A percentile compares a stretch with the other conserved stretches of the same genome.
phyloP scores from a whole-genome alignment of 2,329 filamentous ascomycete species.

The Penicillium verrucosum region DNA sequence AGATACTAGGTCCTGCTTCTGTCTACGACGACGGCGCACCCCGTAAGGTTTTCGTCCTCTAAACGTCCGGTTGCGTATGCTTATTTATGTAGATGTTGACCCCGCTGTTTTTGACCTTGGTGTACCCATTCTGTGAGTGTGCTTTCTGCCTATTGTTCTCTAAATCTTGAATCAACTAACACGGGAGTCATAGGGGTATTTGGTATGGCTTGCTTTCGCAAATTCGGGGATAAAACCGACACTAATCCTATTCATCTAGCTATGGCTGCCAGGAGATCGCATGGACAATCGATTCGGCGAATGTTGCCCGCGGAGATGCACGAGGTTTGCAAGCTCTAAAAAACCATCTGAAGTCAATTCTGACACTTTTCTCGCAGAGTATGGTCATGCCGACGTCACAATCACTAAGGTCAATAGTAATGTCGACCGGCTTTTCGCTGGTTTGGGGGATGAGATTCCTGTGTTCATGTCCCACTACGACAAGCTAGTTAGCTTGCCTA shows the following conservation, averaged over 20 bases:
- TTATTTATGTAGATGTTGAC: constrained; percentile 57
- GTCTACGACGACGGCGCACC: constrained; percentile 77
- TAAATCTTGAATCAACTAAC: constrained; percentile 55
- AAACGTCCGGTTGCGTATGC: neutral
- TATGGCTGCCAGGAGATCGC: constrained; percentile 69
- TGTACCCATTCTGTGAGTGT: constrained; percentile 59
- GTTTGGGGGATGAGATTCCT: constrained; percentile 66
- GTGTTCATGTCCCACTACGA: constrained; percentile 89
- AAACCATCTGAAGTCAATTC: neutral
- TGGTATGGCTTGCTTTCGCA: constrained; percentile 12
- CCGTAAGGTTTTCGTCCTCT: constrained; percentile 33
- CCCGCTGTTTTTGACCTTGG: constrained; percentile 63
- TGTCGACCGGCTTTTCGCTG: constrained; percentile 75
- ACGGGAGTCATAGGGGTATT: constrained; percentile 11
- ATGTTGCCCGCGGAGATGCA: constrained; percentile 65
- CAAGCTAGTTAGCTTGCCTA: constrained; percentile 72
- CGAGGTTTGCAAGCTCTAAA: constrained; percentile 31
- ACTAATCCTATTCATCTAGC: constrained; percentile 47
- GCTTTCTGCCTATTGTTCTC: constrained; percentile 62
- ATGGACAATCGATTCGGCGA: constrained; percentile 62
- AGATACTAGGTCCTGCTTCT: constrained; percentile 58
- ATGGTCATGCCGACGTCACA: constrained; percentile 66
- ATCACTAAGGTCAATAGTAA: constrained; percentile 57
- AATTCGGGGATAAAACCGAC: constrained; percentile 20
- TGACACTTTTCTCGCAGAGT: constrained; percentile 48